phyloP scores from a whole-genome alignment of 2,329 filamentous ascomycete genomes.

The Ceratocystis ficicola region DNA sequence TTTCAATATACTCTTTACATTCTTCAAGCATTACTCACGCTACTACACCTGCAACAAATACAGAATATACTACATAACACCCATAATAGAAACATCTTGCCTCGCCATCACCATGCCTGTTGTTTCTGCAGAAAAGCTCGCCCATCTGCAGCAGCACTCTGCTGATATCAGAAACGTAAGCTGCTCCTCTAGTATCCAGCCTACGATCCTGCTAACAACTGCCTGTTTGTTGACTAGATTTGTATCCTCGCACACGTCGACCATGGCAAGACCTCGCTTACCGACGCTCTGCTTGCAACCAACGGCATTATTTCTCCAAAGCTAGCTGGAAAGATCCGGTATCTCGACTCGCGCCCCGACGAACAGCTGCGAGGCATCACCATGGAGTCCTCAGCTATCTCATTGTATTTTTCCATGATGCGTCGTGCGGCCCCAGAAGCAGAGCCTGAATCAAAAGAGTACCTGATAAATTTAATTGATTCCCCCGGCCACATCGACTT shows the following conservation, averaged over 20 bases:
- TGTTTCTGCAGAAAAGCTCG: constrained; percentile 79
- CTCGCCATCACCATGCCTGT: constrained; percentile 60
- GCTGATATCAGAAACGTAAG: constrained; percentile 85
- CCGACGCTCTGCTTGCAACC: constrained; percentile 88
- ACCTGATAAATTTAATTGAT: constrained; percentile 93
- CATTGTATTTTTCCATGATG: constrained; percentile 86
- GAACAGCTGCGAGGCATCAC: constrained; percentile 94
- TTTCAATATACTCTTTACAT: background rate
- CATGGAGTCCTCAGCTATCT: constrained; percentile 99
- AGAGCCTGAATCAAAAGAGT: constrained; percentile 65
- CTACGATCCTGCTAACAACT: constrained; percentile 19
- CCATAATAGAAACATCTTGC: too few relatives aligned
- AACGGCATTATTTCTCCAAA: constrained; percentile 99
- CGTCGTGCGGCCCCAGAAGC: constrained; percentile 58
- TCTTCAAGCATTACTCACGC: background rate
- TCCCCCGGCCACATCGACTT: constrained; percentile 98
- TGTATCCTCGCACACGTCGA: constrained; percentile 95
- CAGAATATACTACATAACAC: too few relatives aligned
- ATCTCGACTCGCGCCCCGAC: constrained; percentile 89
- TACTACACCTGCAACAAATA: background rate
- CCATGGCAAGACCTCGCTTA: constrained; percentile 95
- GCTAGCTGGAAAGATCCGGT: constrained; percentile 92
- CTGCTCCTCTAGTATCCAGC: background rate
- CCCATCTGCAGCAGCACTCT: constrained; percentile 74
- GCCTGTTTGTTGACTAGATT: constrained; percentile 43